phyloP scores from a whole-genome alignment of 257 asterid species.

The Scutellaria barbata region DNA sequence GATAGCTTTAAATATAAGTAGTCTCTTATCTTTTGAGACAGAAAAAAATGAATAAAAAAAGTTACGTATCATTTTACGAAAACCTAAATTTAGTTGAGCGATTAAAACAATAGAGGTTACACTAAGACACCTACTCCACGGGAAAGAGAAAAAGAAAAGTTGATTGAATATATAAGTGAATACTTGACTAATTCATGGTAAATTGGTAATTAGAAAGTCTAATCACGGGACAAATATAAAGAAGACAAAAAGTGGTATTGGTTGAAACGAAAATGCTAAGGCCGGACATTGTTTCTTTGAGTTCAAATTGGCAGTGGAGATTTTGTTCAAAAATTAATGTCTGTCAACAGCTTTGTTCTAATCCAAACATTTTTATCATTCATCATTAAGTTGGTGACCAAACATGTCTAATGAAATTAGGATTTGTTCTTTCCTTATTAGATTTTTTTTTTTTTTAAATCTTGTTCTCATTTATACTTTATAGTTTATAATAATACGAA shows the following conservation, averaged over 20 bases:
- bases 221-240: neutral
- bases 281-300: slow-evolving; percentile 27
- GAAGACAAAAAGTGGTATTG: slow-evolving; percentile 1
- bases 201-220: neutral
- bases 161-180: neutral
- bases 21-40: no score
- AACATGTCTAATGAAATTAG: neutral
- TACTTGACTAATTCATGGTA: neutral
- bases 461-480: no score
- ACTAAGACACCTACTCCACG: neutral
- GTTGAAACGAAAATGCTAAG: slow-evolving; percentile 3
- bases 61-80: no score
- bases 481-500: no score
- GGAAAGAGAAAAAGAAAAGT: neutral
- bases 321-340: neutral
- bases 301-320: neutral
- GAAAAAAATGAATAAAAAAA: no score
- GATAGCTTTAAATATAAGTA: no score
- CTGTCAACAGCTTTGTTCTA: neutral
- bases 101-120: neutral
- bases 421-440: no score
- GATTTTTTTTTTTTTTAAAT: neutral
- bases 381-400: neutral
- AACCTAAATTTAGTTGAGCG: neutral
- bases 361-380: neutral